Percentiles rank a stretch among this genome's conserved stretches.
Evolutionary conservation across 768 basidiomycete species (phyloP).

Genomic region (Phaeotremella fagi): DNA sequence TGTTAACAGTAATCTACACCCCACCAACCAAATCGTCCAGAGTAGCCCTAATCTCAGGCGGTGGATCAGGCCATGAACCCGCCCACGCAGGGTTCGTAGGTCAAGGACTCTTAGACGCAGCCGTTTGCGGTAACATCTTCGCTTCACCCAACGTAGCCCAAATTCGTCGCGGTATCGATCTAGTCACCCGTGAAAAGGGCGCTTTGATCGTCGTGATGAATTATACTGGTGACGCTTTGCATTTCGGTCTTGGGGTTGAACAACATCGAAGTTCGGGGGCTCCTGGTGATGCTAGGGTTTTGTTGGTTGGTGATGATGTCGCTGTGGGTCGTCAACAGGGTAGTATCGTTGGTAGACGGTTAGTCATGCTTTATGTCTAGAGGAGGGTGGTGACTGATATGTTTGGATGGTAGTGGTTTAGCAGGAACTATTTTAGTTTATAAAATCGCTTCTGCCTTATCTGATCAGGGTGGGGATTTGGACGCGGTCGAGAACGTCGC

Average conservation of each 20-base stretch:
- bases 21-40: slow-evolving; percentile 7
- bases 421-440: slow-evolving; percentile 51
- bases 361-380: no score
- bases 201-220: slow-evolving; percentile 44
- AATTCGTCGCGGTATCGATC: slow-evolving; percentile 71
- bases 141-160: slow-evolving; percentile 84
- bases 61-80: slow-evolving; percentile 71
- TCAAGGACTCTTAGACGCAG: slow-evolving; percentile 71
- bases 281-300: slow-evolving; percentile 41
- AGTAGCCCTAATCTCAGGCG: slow-evolving; percentile 59
- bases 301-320: slow-evolving; percentile 51
- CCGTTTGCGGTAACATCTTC: slow-evolving; percentile 83
- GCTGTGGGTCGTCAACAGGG: slow-evolving; percentile 50
- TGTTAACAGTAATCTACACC: slow-evolving; percentile 11
- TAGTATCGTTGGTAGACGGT: slow-evolving; percentile 50
- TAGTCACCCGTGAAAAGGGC: slow-evolving; percentile 51
- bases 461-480: slow-evolving; percentile 42
- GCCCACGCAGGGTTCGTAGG: slow-evolving; percentile 87
- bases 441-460: slow-evolving; percentile 50
- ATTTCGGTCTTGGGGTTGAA: slow-evolving; percentile 50
- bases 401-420: slow-evolving; percentile 44
- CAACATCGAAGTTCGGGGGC: slow-evolving; percentile 37
- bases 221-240: slow-evolving; percentile 50
- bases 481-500: slow-evolving; percentile 48
- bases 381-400: no score